phyloP scores from a whole-genome alignment of 2,329 filamentous ascomycete genomes.

The Alternaria ventricosa region DNA sequence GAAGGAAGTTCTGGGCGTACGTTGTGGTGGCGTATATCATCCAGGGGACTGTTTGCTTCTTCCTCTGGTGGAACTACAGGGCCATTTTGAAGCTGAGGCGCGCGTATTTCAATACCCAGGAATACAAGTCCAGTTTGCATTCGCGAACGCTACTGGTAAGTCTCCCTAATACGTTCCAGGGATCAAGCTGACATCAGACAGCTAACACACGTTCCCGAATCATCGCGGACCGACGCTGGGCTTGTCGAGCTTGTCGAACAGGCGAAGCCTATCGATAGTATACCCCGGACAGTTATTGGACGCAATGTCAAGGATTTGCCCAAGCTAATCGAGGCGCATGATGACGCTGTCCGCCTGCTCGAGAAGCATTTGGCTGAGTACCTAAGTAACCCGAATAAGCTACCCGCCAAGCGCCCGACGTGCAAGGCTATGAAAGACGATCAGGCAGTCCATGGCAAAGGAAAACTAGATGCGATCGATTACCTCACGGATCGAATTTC shows the following conservation, averaged over 20 bases:
- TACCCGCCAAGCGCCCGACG: slow-evolving; percentile 77
- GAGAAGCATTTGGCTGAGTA: slow-evolving; percentile 83
- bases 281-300: slow-evolving; percentile 80
- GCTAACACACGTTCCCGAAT: slow-evolving; percentile 82
- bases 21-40: slow-evolving; percentile 68
- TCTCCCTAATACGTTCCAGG: background rate
- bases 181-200: slow-evolving; percentile 39
- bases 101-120: slow-evolving; percentile 80
- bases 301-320: slow-evolving; percentile 92
- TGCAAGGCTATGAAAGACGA: slow-evolving; percentile 83
- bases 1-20: slow-evolving; percentile 63
- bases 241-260: slow-evolving; percentile 81
- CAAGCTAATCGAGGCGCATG: slow-evolving; percentile 81
- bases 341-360: slow-evolving; percentile 77
- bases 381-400: slow-evolving; percentile 78
- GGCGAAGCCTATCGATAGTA: slow-evolving; percentile 75
- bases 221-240: slow-evolving; percentile 82
- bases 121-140: slow-evolving; percentile 87
- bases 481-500: slow-evolving; percentile 86
- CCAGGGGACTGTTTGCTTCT: slow-evolving; percentile 74
- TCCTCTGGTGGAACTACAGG: slow-evolving; percentile 89
- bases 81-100: slow-evolving; percentile 73
- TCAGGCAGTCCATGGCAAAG: slow-evolving; percentile 65
- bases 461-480: slow-evolving; percentile 90
- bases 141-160: slow-evolving; percentile 66